Conservation (phyloP, 768 basidiomycete species). For the Dioszegia crocea region DNA sequence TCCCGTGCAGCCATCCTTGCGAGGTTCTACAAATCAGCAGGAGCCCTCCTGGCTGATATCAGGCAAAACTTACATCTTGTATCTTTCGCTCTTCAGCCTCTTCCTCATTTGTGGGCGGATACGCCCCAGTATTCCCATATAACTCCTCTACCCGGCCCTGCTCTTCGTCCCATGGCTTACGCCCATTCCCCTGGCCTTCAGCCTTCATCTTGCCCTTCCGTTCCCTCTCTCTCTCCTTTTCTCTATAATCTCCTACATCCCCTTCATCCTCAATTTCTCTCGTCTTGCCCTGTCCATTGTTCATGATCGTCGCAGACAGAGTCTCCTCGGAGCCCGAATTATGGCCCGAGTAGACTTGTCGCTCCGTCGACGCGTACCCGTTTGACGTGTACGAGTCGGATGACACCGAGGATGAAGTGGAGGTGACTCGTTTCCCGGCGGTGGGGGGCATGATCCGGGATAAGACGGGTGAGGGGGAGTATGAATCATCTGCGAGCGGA, state of each 20-base stretch:
- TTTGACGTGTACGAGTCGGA: background rate
- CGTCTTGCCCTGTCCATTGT: slow-evolving; percentile 12
- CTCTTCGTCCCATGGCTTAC: slow-evolving; percentile 29
- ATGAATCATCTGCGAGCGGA: slow-evolving; percentile 32
- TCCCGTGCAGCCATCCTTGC: slow-evolving; percentile 37
- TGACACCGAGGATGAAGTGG: slow-evolving; percentile 4
- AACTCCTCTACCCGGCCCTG: slow-evolving; percentile 27
- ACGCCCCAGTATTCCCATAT: slow-evolving; percentile 11
- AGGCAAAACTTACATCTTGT: slow-evolving; percentile 27
- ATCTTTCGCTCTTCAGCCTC: slow-evolving; percentile 33
- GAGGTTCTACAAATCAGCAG: slow-evolving; percentile 27
- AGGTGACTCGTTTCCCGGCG: background rate
- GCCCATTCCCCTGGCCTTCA: background rate
- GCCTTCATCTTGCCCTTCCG: slow-evolving; percentile 14
- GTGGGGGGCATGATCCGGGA: background rate
- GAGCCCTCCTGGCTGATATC: background rate
- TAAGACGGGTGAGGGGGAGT: slow-evolving; percentile 17
- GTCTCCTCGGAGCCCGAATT: slow-evolving; percentile 27
- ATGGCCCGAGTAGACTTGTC: background rate
- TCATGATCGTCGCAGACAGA: slow-evolving; percentile 12
- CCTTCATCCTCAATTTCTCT: slow-evolving; percentile 8
- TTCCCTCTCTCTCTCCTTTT: slow-evolving; percentile 5
- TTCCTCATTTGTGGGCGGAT: slow-evolving; percentile 36
- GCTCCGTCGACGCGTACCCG: slow-evolving; percentile 1
- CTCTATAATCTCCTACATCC: slow-evolving; percentile 12